Evolutionary conservation across 768 basidiomycete species (phyloP), one percentile per base, ranked within the genome.

Genomic region (Lentinula raphanica): DNA sequence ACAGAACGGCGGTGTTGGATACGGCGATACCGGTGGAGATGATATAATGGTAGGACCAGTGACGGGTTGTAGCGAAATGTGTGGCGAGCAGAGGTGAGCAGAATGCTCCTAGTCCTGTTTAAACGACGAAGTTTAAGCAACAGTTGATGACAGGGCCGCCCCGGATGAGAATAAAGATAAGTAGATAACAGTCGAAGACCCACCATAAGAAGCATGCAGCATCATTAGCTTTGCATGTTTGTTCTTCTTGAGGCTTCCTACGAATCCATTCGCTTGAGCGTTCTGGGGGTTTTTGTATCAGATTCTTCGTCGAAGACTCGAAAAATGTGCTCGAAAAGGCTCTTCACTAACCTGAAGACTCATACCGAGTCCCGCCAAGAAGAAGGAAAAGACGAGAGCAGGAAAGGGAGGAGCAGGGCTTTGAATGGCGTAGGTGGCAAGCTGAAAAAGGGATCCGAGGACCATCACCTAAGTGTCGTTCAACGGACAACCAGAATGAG

Each of bases 21-120:
- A 76, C 49, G 0, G 82, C 78, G 31, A 87, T 49, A 0, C 63
- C 67, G n/a, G 64, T 53, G 4, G 73, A 74, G 35, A 74, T 70
- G 35, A 88, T 73, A 65, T 83, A 89, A 64, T 87, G 82, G 62
- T 83, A 82, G 3, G 80, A 83, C 86, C 87, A 88, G 44, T 71
- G 72, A 0, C 59, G 64, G 35, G 74, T 60, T 35, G 74, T 72
- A 3, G 83, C 74, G 60, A 90, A 90, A 50, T 84, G 80, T 0
- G 89, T 91, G 0, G 88, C 77, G 0, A 83, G 75, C 23, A 89
- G 74, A 0, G 89, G 89, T 0, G 86, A 71, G 13, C 72, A 65
- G 15, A 85, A 65, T 8, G 83, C 82, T 0, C 84, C 83, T n/a
- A 69, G 60, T 42, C 74, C 67, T 67, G 15, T 19, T 29, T 23